These are phyloP conservation scores for Ailanthus altissimus DNA, from an alignment of 345 rosid genomes.

Conservation along the genomic window DNA sequence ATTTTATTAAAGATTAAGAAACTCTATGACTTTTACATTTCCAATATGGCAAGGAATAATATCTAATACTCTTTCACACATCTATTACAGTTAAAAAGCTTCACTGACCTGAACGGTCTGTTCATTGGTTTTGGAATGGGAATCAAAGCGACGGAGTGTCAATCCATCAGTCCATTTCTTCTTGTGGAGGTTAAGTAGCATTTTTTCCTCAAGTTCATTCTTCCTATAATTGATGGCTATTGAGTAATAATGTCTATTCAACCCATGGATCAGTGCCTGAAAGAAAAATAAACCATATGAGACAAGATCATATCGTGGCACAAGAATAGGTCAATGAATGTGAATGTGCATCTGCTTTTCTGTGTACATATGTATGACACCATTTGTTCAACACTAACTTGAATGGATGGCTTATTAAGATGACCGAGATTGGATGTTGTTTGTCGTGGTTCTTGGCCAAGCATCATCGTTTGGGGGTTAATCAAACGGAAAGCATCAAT, in stretches of 20 bases:
- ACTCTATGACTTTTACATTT: not conserved
- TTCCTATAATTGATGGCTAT: slow-evolving; percentile 97
- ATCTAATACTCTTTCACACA: not conserved
- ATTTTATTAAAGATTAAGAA: not conserved
- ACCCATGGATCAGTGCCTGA: slow-evolving; percentile 97
- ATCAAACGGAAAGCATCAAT: slow-evolving; percentile 97
- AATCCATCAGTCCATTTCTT: slow-evolving; percentile 99
- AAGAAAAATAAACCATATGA: slow-evolving; percentile 22
- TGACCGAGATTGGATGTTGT: slow-evolving; percentile 99
- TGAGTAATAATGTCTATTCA: slow-evolving; percentile 97
- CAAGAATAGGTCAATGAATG: not conserved
- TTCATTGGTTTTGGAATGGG: slow-evolving; percentile 89
- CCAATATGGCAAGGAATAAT: not conserved
- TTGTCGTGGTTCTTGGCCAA: slow-evolving; percentile 98
- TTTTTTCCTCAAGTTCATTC: slow-evolving; percentile 97
- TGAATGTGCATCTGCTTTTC: not conserved
- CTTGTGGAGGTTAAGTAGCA: slow-evolving; percentile 96
- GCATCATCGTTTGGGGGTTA: slow-evolving; percentile 99
- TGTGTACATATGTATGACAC: not conserved
- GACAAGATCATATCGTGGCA: slow-evolving; percentile 4
- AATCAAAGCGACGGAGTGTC: slow-evolving; percentile 81
- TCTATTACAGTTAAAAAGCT: not conserved
- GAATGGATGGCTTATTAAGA: slow-evolving; percentile 97
- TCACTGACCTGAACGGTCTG: slow-evolving; percentile 85
- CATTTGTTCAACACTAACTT: slow-evolving; percentile 46